Evolutionary conservation across 306 rosid species (phyloP).

Genomic region (Erythrophleum fordii): DNA sequence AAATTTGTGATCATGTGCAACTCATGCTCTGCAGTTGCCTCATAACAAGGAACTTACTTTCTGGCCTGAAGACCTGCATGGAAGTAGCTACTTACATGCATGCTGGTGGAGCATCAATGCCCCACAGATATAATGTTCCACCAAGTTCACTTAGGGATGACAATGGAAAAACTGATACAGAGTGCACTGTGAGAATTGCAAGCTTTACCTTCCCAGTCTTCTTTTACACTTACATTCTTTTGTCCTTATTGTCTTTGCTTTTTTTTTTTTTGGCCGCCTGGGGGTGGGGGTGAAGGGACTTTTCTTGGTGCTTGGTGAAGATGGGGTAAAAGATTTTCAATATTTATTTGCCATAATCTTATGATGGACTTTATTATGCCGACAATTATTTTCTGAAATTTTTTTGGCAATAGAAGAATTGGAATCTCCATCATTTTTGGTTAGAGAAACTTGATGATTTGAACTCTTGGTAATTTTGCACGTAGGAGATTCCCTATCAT

Average conservation of each 20-base stretch:
- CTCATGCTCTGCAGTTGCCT: conserved; percentile 80
- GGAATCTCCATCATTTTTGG: neutral
- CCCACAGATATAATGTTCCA: conserved; percentile 50
- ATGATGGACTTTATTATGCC: no score
- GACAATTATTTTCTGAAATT: conserved; percentile 21
- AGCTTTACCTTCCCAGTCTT: conserved; percentile 24
- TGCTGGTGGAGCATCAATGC: conserved; percentile 65
- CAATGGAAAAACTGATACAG: conserved; percentile 62
- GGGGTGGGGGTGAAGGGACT: neutral
- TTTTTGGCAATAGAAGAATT: conserved; percentile 8
- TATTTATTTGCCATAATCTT: neutral
- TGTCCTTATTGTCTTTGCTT: conserved; percentile 8
- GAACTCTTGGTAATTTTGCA: conserved; percentile 14
- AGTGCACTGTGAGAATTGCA: conserved; percentile 56
- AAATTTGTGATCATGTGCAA: conserved; percentile 34
- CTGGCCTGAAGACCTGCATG: conserved; percentile 88
- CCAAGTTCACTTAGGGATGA: conserved; percentile 62
- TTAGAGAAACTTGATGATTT: conserved; percentile 29
- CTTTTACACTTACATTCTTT: conserved; percentile 9
- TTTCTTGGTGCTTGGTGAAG: conserved; percentile 27
- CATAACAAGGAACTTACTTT: conserved; percentile 93
- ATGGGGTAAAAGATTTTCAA: neutral
- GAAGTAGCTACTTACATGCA: conserved; percentile 87
- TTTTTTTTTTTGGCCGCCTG: conserved; percentile 1
- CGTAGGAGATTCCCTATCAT: conserved; percentile 11